Conservation (phyloP, 345 rosid species). For the Eucalyptus leucophloia region DNA sequence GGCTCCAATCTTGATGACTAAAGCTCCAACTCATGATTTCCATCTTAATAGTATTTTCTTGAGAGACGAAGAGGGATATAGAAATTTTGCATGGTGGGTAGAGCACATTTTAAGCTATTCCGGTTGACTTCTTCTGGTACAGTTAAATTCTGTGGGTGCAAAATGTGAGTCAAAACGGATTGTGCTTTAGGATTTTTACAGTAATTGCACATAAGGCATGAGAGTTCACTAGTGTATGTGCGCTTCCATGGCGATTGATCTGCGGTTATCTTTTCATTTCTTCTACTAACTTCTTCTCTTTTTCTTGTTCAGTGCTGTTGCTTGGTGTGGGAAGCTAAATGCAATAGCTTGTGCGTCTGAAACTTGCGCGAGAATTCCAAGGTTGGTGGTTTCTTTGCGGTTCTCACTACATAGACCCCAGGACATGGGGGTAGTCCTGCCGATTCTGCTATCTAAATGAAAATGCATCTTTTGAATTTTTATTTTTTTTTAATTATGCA, state of each 20-base stretch:
- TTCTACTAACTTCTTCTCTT: not conserved
- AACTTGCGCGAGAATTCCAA: constrained; percentile 96
- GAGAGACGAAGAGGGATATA: not conserved
- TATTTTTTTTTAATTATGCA: too few relatives aligned
- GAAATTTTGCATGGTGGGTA: not conserved
- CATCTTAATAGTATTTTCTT: not conserved
- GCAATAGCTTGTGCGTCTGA: constrained; percentile 98
- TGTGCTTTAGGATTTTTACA: not conserved
- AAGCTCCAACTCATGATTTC: too few relatives aligned
- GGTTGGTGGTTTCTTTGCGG: constrained; percentile 23
- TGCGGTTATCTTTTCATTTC: not conserved
- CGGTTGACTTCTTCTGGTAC: not conserved
- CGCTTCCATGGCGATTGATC: not conserved
- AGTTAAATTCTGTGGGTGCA: not conserved
- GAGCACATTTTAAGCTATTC: not conserved
- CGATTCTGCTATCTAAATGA: too few relatives aligned
- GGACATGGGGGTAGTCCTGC: too few relatives aligned
- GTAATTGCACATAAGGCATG: not conserved
- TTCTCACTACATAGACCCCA: not conserved
- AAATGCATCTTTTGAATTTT: too few relatives aligned
- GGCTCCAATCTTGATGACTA: too few relatives aligned
- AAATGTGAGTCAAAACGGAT: not conserved
- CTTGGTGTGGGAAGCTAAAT: constrained; percentile 98
- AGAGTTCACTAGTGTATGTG: not conserved
- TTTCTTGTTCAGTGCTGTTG: constrained; percentile 59